Evolutionary conservation across 73 alveolate species (phyloP), one percentile per base, ranked within the genome.

Genomic region (Strombidium stylifer): DNA sequence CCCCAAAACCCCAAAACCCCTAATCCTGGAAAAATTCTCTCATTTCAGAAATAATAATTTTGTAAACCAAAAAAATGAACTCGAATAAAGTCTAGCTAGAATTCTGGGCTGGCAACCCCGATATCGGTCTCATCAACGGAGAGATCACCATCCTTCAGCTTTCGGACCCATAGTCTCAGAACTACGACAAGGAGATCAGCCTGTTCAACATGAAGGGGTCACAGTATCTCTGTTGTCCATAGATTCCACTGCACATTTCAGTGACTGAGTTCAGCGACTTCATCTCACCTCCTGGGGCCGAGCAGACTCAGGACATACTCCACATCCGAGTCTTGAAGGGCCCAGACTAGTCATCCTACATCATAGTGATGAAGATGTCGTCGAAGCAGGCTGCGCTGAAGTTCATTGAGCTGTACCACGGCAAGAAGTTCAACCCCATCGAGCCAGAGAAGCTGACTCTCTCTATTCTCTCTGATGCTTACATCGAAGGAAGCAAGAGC

Each of bases 61-160:
- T 6, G n/a, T 6, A 32, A 32, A 32, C 10, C n/a, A 10, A 32
- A 10, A 4, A 32, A 32, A 10, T 10, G 10, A 10, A 32, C 4
- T 6, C 10, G 42, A 10, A 32, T 32, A 10, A 10, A 6, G 42
- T 6, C 42, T 32, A 6, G n/a, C 4, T 32, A 4, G n/a, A 32
- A 10, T 32, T 6, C 10, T 75, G 88, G 74, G 30, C 64, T 15
- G 88, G 88, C 12, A 75, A 75, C 42, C 88, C 88, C 16, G 49
- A 73, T 23, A 60, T 68, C 20, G 88, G 68, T 19, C 18, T 75
- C 2, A 39, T 40, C 44, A 58, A 64, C 48, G 88, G 88, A 14
- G 47, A 64, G 20, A 37, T 50, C 10, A 26, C 35, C 32, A 14
- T 50, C 11, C 23, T 11, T 26, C 15, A 0, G 16, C 21, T 3